A percentile compares a stretch with the other conserved stretches of the same genome.
phyloP scores from a whole-genome alignment of 257 asterid species.

The Catharanthus roseus region DNA sequence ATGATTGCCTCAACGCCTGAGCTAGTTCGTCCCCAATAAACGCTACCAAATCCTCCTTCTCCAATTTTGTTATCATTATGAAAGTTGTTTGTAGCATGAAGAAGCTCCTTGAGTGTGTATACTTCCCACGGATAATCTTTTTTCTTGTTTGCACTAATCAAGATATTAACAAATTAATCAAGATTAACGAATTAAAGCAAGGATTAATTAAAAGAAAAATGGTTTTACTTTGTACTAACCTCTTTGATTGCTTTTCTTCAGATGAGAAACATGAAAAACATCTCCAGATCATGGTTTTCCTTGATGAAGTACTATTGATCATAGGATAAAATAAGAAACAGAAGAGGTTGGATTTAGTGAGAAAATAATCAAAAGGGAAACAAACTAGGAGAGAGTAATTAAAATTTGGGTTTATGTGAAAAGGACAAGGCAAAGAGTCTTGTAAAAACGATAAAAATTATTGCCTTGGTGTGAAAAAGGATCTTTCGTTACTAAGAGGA shows the following conservation, averaged over 20 bases:
- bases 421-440: not conserved
- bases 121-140: constrained; percentile 62
- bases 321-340: not conserved
- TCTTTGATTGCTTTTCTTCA: constrained; percentile 9
- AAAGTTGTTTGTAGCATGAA: constrained; percentile 67
- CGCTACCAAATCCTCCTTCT: constrained; percentile 89
- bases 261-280: constrained; percentile 23
- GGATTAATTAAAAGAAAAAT: not conserved
- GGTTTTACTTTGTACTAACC: constrained; percentile 2
- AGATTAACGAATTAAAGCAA: too few species aligned
- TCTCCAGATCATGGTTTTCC: constrained; percentile 18
- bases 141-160: constrained; percentile 22
- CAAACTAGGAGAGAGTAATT: not conserved
- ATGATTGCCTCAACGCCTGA: constrained; percentile 61
- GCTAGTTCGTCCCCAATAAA: constrained; percentile 73
- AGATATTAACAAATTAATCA: not conserved
- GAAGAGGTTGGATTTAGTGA: not conserved
- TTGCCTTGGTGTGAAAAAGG: too few species aligned
- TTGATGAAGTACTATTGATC: not conserved
- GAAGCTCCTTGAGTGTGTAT: constrained; percentile 58
- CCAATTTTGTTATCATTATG: constrained; percentile 70
- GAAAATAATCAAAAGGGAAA: not conserved
- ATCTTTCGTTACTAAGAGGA: too few species aligned
- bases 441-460: not conserved
- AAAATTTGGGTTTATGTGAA: constrained; percentile 10